Evolutionary conservation across 345 rosid species (phyloP).

Genomic region (Excoecaria agallocha): DNA sequence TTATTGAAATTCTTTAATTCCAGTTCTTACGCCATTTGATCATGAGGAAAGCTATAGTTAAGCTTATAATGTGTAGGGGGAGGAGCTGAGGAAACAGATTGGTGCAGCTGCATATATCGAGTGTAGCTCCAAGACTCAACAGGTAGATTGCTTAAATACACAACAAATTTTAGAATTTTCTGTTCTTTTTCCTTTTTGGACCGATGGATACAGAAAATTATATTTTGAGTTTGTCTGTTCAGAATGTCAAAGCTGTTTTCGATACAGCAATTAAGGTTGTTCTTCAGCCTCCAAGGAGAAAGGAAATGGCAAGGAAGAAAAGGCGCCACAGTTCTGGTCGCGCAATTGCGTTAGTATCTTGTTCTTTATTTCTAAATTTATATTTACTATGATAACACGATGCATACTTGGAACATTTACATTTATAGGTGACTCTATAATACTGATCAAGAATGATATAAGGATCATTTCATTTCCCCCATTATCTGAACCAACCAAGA

Average conservation of each 20-base stretch:
- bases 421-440: too few relatives aligned
- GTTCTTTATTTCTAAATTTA: not conserved
- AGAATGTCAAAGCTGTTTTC: conserved; percentile 96
- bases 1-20: not conserved
- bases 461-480: too few relatives aligned
- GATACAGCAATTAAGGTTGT: conserved; percentile 95
- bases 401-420: too few relatives aligned
- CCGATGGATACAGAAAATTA: not conserved
- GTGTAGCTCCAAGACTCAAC: conserved; percentile 98
- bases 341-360: conserved; percentile 63
- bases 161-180: not conserved
- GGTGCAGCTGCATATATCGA: conserved; percentile 97
- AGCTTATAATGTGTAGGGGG: conserved; percentile 52
- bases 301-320: conserved; percentile 62
- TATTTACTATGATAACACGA: too few relatives aligned
- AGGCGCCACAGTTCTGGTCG: conserved; percentile 65
- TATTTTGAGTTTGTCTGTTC: conserved; percentile 10
- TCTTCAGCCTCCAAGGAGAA: conserved; percentile 94
- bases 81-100: conserved; percentile 87
- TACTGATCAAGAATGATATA: too few relatives aligned
- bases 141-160: conserved; percentile 39
- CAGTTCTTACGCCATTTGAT: not conserved
- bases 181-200: not conserved
- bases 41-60: not conserved
- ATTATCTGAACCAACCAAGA: too few relatives aligned